Evolutionary conservation across 352 stramenopile genomes (phyloP), one percentile per base, ranked within the genome.

Genomic region (Globisporangium takayamanum): DNA sequence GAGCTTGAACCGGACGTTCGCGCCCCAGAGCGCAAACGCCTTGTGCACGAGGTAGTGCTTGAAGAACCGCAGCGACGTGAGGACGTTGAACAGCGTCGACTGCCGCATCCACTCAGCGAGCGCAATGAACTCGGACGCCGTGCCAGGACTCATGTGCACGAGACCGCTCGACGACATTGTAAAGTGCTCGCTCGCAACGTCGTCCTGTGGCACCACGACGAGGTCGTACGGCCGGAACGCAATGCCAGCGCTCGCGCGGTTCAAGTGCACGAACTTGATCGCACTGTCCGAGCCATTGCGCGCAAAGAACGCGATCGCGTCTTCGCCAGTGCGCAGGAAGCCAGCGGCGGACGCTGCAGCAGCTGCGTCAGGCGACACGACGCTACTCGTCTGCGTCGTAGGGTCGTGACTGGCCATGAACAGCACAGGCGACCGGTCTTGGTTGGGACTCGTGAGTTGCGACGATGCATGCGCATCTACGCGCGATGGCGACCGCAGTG

Each of bases 241-340:
- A 12, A 90, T 67, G 4, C 78, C 73, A 0, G 71, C 83, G 12
- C 80, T 57, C 0, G 86, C 82, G 20, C 88, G 82, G 50, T 98
- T 96, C 5, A 98, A 59, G 58, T 97, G 88, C 26, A 98, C 89
- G 56, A 98, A 98, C 73, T 98, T 98, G 56, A 98, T 92, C 52
- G 92, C 84, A 51, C 74, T 96, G 45, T 92, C 87, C 2, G 88
- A 86, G 25, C 92, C 89, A 63, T 97, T 92, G 52, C 92, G 83
- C 0, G 89, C 92, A 47, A 98, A 98, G 59, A 98, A 98, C 1
- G 95, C 89, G 30, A 98, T 97, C 1, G 88, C 80, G 56, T 98
- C 93, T 63, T 98, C 91, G 5, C 90, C 88, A 0, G 83, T 81
- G 39, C 83, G 83, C 0, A 92, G 54, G 41, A 90, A 88, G 0